Evolutionary conservation across 2,329 filamentous ascomycete genomes (phyloP).

Genomic region (Fusarium cicatricum): DNA sequence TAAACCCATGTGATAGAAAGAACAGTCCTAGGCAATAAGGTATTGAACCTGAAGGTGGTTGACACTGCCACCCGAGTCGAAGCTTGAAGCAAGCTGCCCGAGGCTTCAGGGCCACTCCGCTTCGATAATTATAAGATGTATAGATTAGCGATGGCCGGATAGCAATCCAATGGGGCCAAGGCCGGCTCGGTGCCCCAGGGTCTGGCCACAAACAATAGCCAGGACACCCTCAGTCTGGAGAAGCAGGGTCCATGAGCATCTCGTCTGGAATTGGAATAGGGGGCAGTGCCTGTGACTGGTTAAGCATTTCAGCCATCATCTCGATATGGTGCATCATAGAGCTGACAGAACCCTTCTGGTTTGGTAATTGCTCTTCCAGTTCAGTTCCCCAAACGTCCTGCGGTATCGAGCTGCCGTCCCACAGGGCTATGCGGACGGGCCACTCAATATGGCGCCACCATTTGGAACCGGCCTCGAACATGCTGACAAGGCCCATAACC

Average conservation of each 20-base stretch:
- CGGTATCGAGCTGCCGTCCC: slow-evolving; percentile 62
- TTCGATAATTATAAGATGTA: slow-evolving; percentile 1
- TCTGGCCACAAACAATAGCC: background rate
- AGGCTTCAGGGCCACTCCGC: background rate
- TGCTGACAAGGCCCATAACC: slow-evolving; percentile 68
- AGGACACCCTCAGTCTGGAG: slow-evolving; percentile 43
- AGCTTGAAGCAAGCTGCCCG: background rate
- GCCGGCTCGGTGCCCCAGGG: slow-evolving; percentile 26
- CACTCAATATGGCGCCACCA: slow-evolving; percentile 71
- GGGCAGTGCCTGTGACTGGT: slow-evolving; percentile 42
- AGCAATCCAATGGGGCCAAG: slow-evolving; percentile 11
- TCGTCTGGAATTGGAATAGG: slow-evolving; percentile 45
- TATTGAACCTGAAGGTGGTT: background rate
- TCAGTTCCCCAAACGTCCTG: slow-evolving; percentile 65
- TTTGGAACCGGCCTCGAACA: slow-evolving; percentile 65
- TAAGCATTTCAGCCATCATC: slow-evolving; percentile 50
- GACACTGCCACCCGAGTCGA: background rate
- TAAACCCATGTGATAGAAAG: background rate
- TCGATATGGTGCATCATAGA: slow-evolving; percentile 53
- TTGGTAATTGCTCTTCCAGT: slow-evolving; percentile 52
- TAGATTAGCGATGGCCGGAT: slow-evolving; percentile 9
- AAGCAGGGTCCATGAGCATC: slow-evolving; percentile 43
- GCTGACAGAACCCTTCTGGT: slow-evolving; percentile 47
- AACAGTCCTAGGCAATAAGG: background rate
- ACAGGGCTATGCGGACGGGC: slow-evolving; percentile 67